Base-by-base conservation (phyloP, 345 rosid genomes). In the Theobroma cacao region DNA sequence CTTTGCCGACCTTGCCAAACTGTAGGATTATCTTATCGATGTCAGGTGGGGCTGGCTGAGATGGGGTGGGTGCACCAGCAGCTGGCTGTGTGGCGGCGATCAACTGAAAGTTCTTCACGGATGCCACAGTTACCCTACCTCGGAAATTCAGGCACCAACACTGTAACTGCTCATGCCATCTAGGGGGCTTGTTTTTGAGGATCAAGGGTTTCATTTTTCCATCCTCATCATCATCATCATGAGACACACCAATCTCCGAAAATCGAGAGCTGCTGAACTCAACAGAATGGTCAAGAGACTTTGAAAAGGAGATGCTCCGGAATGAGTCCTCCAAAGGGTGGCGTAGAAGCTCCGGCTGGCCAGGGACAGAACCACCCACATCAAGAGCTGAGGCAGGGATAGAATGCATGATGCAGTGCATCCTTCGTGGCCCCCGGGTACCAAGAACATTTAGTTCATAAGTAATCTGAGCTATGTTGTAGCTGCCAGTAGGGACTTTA, bases 1-100 rank as follows among this genome's bases (percentile, higher is more conserved):
- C 99, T 86, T 93, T 95, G 15, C 98, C 94, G 17, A 95, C 96
- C 85, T 95, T 93, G 22, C 98, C 98, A 62, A 95, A 95, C 91
- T 95, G 99, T 30, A 95, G 96, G 62, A 95, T 95, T 75, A 95
- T 89, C 81, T 93, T 95, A 79, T 95, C 98, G 8, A 89, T 93
- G 59, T 93, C 98, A 0, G 86, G 80, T 47, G 86, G 91, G 7
- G 81, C 66, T 0, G 89, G 86, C 34, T 79, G 89, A 40, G 85
- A 80, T 13, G 84, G 85, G 14, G 82, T 79, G 24, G 86, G 86
- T 14, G 85, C 83, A 77, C 85, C 82, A 5, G 83, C 80, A 24
- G 82, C 78, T 20, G 87, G 84, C 34, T 80, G 90, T 26, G 87
- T 84, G 0, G 87, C 88, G 0, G 90, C 91, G 56, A 88, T 87